Evolutionary conservation across 1,139 yeast species (phyloP).

Genomic region (Meyerozyma athensensis): DNA sequence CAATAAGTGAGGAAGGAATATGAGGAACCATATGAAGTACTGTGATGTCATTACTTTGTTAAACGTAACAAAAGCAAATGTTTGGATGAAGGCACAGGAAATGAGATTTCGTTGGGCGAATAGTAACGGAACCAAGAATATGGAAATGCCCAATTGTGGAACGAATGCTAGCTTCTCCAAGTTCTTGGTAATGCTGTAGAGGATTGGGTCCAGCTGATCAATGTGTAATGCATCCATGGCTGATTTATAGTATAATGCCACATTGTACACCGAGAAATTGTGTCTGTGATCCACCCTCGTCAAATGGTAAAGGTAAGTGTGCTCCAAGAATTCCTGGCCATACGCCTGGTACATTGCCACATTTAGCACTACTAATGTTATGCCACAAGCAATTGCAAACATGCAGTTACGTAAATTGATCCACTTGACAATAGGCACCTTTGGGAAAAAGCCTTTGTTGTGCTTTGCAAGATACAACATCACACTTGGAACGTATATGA

Average conservation of each 20-base stretch:
- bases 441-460: conserved; percentile 17
- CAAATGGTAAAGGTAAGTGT: conserved; percentile 81
- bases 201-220: conserved; percentile 5
- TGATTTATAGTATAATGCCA: conserved; percentile 65
- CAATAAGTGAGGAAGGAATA: conserved; percentile 70
- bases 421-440: conserved; percentile 29
- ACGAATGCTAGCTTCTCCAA: conserved; percentile 62
- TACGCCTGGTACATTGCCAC: conserved; percentile 59
- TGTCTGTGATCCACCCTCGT: conserved; percentile 88
- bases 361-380: conserved; percentile 45
- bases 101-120: conserved; percentile 51
- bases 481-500: conserved; percentile 69
- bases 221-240: conserved; percentile 17
- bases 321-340: conserved; percentile 71
- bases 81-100: conserved; percentile 78
- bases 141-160: conserved; percentile 71
- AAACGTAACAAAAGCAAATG: conserved; percentile 83
- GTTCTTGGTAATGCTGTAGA: conserved; percentile 8
- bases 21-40: conserved; percentile 90
- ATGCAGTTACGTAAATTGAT: conserved; percentile 42
- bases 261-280: conserved; percentile 84
- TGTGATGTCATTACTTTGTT: conserved; percentile 94
- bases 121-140: conserved; percentile 54
- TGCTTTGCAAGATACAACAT: conserved; percentile 23
- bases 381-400: conserved; percentile 36